Evolutionary conservation across 1,284 basidiomycete genomes (phyloP).

Genomic region (Earliella scabrosa): DNA sequence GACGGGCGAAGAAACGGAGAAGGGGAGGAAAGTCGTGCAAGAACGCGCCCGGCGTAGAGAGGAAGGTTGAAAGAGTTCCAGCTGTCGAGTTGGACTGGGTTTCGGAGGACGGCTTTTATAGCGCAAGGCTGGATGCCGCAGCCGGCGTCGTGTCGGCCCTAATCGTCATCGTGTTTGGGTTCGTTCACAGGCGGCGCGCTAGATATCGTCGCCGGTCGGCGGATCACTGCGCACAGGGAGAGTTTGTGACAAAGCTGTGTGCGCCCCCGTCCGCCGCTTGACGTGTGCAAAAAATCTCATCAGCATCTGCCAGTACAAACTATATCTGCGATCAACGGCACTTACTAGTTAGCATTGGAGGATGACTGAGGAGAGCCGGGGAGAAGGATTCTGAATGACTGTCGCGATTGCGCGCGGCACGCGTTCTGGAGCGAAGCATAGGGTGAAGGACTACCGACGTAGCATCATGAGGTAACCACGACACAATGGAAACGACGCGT

Average conservation of each 20-base stretch:
- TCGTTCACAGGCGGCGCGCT: background rate
- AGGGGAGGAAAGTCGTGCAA: conserved; percentile 22
- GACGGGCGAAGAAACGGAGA: conserved; percentile 12
- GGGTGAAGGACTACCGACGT: too few species aligned
- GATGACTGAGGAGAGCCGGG: too few species aligned
- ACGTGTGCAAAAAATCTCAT: too few species aligned
- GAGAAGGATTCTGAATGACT: too few species aligned
- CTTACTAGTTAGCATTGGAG: too few species aligned
- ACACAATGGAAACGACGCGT: too few species aligned
- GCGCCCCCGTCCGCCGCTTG: too few species aligned
- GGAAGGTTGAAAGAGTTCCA: conserved; percentile 21
- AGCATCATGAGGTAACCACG: too few species aligned
- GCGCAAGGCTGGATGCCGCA: background rate
- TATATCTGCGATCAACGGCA: too few species aligned
- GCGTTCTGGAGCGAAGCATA: too few species aligned
- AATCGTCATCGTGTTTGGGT: background rate
- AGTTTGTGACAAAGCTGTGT: conserved; percentile 3
- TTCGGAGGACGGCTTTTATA: conserved; percentile 12
- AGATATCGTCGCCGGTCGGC: background rate
- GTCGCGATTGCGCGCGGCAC: too few species aligned
- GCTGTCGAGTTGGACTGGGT: conserved; percentile 16
- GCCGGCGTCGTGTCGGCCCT: background rate
- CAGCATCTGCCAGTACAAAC: too few species aligned
- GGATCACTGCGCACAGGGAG: conserved; percentile 4
- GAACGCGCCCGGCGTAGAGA: conserved; percentile 30